Percentiles rank a stretch among this genome's conserved stretches.
phyloP scores from a whole-genome alignment of 1,139 yeast species.

The Trichomonascaceae sp. region DNA sequence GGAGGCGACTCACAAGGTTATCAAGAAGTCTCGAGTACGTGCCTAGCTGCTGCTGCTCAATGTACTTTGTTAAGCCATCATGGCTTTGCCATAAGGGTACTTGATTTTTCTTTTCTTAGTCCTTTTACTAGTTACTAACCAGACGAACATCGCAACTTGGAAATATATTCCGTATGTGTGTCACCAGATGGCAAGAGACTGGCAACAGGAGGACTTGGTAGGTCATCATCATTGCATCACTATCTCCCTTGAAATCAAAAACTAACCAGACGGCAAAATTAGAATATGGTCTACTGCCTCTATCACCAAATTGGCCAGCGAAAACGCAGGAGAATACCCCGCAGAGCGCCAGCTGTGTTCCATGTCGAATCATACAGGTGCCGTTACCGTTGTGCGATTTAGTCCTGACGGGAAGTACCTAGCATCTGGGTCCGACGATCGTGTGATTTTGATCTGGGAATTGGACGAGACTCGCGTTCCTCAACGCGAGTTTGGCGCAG shows the following conservation, averaged over 20 bases:
- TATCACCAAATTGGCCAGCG: conserved; percentile 23
- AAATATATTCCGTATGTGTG: conserved; percentile 72
- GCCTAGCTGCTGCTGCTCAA: conserved; percentile 21
- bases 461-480: conserved; percentile 49
- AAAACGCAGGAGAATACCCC: conserved; percentile 9
- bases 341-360: conserved; percentile 21
- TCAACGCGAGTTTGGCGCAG: conserved; percentile 37
- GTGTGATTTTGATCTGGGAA: conserved; percentile 86
- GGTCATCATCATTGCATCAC: conserved; percentile 3
- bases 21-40: no score
- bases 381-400: conserved; percentile 84
- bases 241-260: background rate
- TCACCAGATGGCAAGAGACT: conserved; percentile 71
- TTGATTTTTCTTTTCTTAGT: background rate
- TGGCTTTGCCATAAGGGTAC: conserved; percentile 67
- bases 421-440: conserved; percentile 93
- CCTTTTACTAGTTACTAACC: conserved; percentile 1
- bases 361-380: conserved; percentile 43
- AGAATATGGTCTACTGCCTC: conserved; percentile 76
- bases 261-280: conserved; percentile 60
- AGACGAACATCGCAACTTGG: conserved; percentile 73
- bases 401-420: conserved; percentile 84
- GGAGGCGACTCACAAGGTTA: no score
- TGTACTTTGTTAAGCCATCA: conserved; percentile 72
- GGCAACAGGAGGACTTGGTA: conserved; percentile 78